These are phyloP conservation scores for Myriosclerotinia duriaeana DNA, from an alignment of 2,329 filamentous ascomycete genomes.

Conservation along the genomic window DNA sequence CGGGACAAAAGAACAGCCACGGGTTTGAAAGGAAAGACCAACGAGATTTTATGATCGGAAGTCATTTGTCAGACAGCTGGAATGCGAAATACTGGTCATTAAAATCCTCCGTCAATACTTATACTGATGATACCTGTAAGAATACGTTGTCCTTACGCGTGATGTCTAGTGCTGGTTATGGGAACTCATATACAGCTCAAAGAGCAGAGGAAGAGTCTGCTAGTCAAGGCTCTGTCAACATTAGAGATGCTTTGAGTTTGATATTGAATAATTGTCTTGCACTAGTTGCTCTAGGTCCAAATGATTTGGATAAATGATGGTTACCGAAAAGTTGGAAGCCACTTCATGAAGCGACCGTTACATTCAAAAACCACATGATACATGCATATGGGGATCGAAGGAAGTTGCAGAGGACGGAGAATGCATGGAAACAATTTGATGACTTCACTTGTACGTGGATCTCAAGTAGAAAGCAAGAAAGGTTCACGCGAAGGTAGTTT, in stretches of 20 bases:
- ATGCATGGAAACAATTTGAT: conserved; percentile 14
- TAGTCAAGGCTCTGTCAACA: background rate
- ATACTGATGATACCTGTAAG: conserved; percentile 11
- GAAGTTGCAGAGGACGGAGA: background rate
- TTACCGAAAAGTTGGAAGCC: conserved; percentile 20
- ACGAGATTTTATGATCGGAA: conserved; percentile 12
- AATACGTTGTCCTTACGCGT: conserved; percentile 16
- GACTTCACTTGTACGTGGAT: conserved; percentile 20
- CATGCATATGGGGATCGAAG: conserved; percentile 17
- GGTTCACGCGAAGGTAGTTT: conserved; percentile 4
- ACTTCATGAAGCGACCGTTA: conserved; percentile 15
- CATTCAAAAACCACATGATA: conserved; percentile 21
- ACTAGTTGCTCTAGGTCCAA: conserved; percentile 14
- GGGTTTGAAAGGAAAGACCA: conserved; percentile 17
- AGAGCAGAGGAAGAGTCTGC: conserved; percentile 6
- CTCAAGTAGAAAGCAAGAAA: background rate
- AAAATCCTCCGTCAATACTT: background rate
- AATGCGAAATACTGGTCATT: conserved; percentile 19
- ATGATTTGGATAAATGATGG: conserved; percentile 20
- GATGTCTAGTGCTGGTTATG: conserved; percentile 20
- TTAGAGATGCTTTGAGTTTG: conserved; percentile 14
- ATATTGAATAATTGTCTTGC: conserved; percentile 21
- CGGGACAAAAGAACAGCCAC: conserved; percentile 12
- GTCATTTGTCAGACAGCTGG: conserved; percentile 16
- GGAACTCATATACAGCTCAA: conserved; percentile 17